phyloP scores from a whole-genome alignment of 345 rosid species.

The Orychophragmus violaceus region DNA sequence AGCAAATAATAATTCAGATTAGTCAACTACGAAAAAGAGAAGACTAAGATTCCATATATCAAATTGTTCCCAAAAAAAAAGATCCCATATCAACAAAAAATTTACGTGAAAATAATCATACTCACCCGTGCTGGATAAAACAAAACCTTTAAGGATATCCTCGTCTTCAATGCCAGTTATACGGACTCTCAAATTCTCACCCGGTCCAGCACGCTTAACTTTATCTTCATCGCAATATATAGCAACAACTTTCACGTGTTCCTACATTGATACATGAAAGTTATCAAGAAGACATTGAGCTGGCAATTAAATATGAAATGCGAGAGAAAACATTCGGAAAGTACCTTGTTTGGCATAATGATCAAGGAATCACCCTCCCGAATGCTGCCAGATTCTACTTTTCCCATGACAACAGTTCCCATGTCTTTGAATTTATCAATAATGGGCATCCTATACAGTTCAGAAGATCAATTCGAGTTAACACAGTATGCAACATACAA shows the following conservation, averaged over 20 bases:
- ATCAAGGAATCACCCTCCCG: slow-evolving; percentile 77
- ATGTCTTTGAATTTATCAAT: slow-evolving; percentile 97
- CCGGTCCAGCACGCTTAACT: slow-evolving; percentile 86
- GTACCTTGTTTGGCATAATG: slow-evolving; percentile 96
- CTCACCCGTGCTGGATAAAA: slow-evolving; percentile 77
- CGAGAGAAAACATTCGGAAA: neutral
- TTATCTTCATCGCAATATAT: slow-evolving; percentile 68
- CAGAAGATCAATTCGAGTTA: neutral
- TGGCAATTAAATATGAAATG: neutral
- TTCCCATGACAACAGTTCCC: slow-evolving; percentile 99
- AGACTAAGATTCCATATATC: neutral
- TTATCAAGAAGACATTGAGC: neutral
- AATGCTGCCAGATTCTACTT: slow-evolving; percentile 86
- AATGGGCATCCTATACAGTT: slow-evolving; percentile 74
- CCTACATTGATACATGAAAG: slow-evolving; percentile 36
- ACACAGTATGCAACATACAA: neutral
- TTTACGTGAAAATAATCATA: slow-evolving; percentile 3
- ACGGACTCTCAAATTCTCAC: slow-evolving; percentile 81
- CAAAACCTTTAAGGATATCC: slow-evolving; percentile 82
- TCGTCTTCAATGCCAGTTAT: slow-evolving; percentile 91
- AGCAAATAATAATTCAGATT: slow-evolving; percentile 3
- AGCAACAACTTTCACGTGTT: slow-evolving; percentile 70
- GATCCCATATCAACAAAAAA: too few species aligned
- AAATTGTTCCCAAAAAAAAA: too few species aligned
- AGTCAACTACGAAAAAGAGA: neutral